Evolutionary conservation across 108 stramenopile species (phyloP), one percentile per base, ranked within the genome.

Genomic region (Seminavis robusta): DNA sequence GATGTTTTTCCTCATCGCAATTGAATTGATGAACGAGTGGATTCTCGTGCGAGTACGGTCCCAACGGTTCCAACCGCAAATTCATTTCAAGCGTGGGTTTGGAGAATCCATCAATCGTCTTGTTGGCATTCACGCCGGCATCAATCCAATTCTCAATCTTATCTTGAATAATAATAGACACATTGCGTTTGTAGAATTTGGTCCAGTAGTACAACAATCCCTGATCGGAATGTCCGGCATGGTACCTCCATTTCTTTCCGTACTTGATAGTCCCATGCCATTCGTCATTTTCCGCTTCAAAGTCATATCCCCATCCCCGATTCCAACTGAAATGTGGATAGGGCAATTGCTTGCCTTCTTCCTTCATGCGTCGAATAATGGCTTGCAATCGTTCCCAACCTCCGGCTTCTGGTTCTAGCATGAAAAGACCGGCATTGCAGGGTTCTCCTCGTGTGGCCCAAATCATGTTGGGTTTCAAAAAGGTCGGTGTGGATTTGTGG

Each of bases 401-500:
- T 2, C 43, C 57, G 7, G 57, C 25, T 17, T 8, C n/a, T 8
- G 73, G 73, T 32, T 42, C 16, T 37, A 80, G 28, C 38, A 80
- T 34, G 42, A 80, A 76, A 32, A 80, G 65, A 5, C 74, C 74
- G 4, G 71, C 79, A 48, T 68, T 52, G 15, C 63, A 20, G 16
- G 79, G 74, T 52, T 75, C 79, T 6, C 33, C 40, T 13, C 43
- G 45, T 40, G 59, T 53, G 3, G 65, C 65, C 15, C 64, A 28
- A 2, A 76, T 60, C 3, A 80, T 34, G 51, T 76, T 80, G n/a
- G 33, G 36, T 26, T 59, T 28, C 2, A 71, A 52, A 6, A 49
- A 8, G n/a, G n/a, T n/a, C n/a, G n/a, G n/a, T n/a, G n/a, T n/a
- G n/a, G n/a, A n/a, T n/a, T n/a, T n/a, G n/a, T n/a, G n/a, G n/a